Percentiles rank a stretch among this genome's conserved stretches.
Evolutionary conservation across 352 stramenopile genomes (phyloP).

Genomic region (Globisporangium middletonii): DNA sequence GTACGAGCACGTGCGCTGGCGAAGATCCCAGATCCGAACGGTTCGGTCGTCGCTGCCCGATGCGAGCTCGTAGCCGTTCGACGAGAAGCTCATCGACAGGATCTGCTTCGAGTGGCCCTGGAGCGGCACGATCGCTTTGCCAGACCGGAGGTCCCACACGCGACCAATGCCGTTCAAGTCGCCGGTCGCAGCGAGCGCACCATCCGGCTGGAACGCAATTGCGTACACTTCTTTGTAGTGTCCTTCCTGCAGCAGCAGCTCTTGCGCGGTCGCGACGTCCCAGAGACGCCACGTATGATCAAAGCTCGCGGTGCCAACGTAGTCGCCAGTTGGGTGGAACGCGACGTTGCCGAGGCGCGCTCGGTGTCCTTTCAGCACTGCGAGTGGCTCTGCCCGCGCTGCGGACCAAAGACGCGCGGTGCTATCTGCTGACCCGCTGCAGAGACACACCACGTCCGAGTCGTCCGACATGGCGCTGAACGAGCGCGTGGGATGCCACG

Average conservation of each 20-base stretch:
- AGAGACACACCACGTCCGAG: constrained; percentile 57
- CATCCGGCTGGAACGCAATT: constrained; percentile 95
- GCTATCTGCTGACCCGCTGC: constrained; percentile 68
- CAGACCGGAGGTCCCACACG: constrained; percentile 95
- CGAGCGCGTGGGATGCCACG: constrained; percentile 60
- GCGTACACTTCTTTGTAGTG: constrained; percentile 94
- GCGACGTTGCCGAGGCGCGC: constrained; percentile 82
- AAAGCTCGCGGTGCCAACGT: constrained; percentile 93
- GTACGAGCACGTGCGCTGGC: constrained; percentile 87
- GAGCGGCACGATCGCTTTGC: constrained; percentile 87
- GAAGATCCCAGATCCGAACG: constrained; percentile 95
- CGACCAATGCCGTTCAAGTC: constrained; percentile 92
- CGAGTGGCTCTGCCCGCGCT: constrained; percentile 37
- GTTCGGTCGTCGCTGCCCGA: constrained; percentile 95
- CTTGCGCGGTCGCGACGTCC: constrained; percentile 91
- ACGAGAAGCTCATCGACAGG: constrained; percentile 89
- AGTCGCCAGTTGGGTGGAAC: constrained; percentile 93
- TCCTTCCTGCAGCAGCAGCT: constrained; percentile 95
- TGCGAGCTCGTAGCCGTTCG: constrained; percentile 91
- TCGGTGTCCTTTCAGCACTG: constrained; percentile 64
- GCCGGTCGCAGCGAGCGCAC: constrained; percentile 90
- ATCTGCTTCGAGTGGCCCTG: constrained; percentile 96
- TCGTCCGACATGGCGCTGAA: constrained; percentile 62
- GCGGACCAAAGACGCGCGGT: constrained; percentile 76
- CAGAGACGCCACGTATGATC: constrained; percentile 98